Conservation (phyloP, 2,329 filamentous ascomycete genomes). For the Lecanoromycetidae sp. region DNA sequence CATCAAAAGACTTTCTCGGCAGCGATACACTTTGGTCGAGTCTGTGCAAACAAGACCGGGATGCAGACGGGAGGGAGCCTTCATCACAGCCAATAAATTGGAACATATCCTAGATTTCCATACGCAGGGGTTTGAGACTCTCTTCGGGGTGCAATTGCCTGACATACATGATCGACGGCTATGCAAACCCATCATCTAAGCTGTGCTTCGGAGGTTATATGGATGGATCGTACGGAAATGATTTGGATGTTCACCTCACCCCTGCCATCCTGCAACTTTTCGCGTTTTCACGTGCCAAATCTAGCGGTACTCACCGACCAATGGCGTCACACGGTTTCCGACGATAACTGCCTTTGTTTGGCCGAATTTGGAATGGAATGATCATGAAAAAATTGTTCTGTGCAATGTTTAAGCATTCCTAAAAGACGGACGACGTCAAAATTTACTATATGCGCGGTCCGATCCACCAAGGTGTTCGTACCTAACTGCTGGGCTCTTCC, state of each 20-base stretch:
- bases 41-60: neutral
- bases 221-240: neutral
- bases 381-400: neutral
- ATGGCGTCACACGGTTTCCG: neutral
- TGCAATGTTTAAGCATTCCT: neutral
- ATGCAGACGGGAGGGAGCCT: neutral
- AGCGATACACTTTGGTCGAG: neutral
- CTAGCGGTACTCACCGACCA: neutral
- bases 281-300: neutral
- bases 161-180: too few relatives aligned
- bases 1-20: neutral
- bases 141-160: neutral
- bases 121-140: neutral
- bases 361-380: neutral
- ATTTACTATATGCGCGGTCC: conserved; percentile 17
- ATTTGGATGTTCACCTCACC: conserved; percentile 4
- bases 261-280: neutral
- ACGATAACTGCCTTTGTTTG: neutral
- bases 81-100: neutral
- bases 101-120: neutral
- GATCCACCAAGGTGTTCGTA: conserved; percentile 12
- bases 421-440: conserved; percentile 12
- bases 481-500: conserved; percentile 16
- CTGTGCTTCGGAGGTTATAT: neutral
- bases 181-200: too few relatives aligned